Conservation (phyloP, 768 basidiomycete genomes). For the Amyloporia xantha region DNA sequence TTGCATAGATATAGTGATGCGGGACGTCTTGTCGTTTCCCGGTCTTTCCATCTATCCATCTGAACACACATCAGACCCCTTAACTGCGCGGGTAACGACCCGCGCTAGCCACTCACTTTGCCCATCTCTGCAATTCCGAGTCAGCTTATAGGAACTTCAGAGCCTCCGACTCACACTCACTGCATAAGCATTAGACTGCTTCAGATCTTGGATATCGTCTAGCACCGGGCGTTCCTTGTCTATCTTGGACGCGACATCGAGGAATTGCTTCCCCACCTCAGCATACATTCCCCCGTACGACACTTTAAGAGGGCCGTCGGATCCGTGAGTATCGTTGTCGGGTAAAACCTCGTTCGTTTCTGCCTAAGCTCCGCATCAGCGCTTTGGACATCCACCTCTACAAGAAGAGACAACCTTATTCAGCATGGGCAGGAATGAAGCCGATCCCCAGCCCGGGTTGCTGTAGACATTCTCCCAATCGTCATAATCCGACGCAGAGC, state of each 20-base stretch:
- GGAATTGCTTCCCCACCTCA: constrained; percentile 39
- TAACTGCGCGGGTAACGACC: too few relatives aligned
- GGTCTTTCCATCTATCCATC: constrained; percentile 45
- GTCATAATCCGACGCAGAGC: constrained; percentile 48
- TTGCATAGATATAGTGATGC: constrained; percentile 32
- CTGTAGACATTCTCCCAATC: constrained; percentile 24
- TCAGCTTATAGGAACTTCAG: too few relatives aligned
- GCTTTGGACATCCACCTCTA: not conserved
- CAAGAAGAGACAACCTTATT: constrained; percentile 30
- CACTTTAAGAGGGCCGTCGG: constrained; percentile 27
- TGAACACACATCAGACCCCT: constrained; percentile 16
- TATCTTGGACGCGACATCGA: constrained; percentile 38
- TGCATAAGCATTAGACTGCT: constrained; percentile 35
- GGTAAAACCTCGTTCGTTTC: constrained; percentile 30
- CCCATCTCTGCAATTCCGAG: constrained; percentile 37
- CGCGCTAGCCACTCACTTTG: constrained; percentile 38
- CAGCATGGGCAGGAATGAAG: constrained; percentile 48
- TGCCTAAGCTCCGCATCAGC: constrained; percentile 1
- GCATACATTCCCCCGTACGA: constrained; percentile 35
- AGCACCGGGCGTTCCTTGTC: constrained; percentile 40
- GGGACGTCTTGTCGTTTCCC: constrained; percentile 54
- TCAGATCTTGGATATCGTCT: constrained; percentile 44
- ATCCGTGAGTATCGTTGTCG: constrained; percentile 28
- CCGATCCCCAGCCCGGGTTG: constrained; percentile 58
- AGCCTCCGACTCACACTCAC: constrained; percentile 26